Evolutionary conservation across 768 basidiomycete species (phyloP).

Genomic region (Boletus vinaceobasis): DNA sequence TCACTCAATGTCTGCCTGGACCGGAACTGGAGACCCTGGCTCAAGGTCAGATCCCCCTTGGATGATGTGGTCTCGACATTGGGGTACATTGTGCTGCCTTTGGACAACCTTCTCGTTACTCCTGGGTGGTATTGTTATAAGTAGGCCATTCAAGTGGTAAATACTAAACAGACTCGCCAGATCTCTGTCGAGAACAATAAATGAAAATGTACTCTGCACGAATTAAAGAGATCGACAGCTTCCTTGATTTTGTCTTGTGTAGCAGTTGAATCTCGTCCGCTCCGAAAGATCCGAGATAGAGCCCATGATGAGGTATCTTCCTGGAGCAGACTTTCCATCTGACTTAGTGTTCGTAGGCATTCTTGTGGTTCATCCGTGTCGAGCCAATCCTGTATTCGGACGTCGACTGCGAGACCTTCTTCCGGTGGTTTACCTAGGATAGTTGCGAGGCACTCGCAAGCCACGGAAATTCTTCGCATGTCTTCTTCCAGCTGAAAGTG

Average conservation of each 20-base stretch:
- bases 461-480: constrained; percentile 5
- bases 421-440: neutral
- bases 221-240: neutral
- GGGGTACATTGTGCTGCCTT: neutral
- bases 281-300: neutral
- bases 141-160: too few relatives aligned
- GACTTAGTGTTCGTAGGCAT: neutral
- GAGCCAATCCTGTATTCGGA: constrained; percentile 2
- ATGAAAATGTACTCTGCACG: neutral
- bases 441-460: neutral
- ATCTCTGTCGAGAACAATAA: constrained; percentile 1
- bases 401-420: neutral
- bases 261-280: neutral
- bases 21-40: too few relatives aligned
- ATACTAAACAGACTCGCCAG: neutral
- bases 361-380: neutral
- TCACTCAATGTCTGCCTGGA: neutral
- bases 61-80: neutral
- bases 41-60: neutral
- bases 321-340: neutral
- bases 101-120: neutral
- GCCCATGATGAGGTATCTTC: neutral
- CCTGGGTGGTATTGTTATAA: too few relatives aligned
- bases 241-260: neutral
- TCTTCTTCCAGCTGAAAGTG: constrained; percentile 6